phyloP scores from a whole-genome alignment of 169 alveolate species.

The Plasmodium yoelii region DNA sequence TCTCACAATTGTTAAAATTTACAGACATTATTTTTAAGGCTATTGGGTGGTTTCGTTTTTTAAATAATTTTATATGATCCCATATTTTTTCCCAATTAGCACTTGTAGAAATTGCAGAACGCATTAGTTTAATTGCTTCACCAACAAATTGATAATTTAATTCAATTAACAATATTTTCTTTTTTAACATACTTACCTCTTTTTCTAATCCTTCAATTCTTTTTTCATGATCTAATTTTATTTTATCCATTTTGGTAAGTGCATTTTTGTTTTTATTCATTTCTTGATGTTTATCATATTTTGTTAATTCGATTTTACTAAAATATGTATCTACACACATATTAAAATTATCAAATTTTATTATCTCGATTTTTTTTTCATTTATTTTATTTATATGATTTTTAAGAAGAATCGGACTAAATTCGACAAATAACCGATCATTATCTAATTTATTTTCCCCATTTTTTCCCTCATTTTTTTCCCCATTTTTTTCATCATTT shows the following conservation, averaged over 20 bases:
- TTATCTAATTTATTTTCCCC: constrained; percentile 4
- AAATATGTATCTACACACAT: constrained; percentile 67
- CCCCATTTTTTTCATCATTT: no score
- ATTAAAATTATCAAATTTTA: constrained; percentile 46
- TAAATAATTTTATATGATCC: constrained; percentile 92
- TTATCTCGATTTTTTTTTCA: constrained; percentile 34
- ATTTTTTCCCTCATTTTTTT: no score
- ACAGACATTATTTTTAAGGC: constrained; percentile 89
- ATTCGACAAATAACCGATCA: constrained; percentile 15
- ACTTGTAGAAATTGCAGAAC: constrained; percentile 88
- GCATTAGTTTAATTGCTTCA: constrained; percentile 82
- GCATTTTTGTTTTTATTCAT: constrained; percentile 42
- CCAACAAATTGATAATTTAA: constrained; percentile 87
- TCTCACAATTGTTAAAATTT: constrained; percentile 85
- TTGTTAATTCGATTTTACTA: constrained; percentile 62
- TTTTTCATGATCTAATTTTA: constrained; percentile 91
- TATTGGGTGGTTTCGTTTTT: constrained; percentile 90
- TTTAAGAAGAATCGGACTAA: constrained; percentile 39
- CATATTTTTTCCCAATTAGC: constrained; percentile 93
- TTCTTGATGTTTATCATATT: constrained; percentile 73
- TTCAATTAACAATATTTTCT: constrained; percentile 87
- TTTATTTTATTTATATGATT: constrained; percentile 35
- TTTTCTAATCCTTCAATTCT: constrained; percentile 83
- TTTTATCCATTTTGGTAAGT: constrained; percentile 88
- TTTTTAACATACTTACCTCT: constrained; percentile 83